phyloP scores from a whole-genome alignment of 495 filamentous ascomycete species.

The Hypoxylon perforatum region DNA sequence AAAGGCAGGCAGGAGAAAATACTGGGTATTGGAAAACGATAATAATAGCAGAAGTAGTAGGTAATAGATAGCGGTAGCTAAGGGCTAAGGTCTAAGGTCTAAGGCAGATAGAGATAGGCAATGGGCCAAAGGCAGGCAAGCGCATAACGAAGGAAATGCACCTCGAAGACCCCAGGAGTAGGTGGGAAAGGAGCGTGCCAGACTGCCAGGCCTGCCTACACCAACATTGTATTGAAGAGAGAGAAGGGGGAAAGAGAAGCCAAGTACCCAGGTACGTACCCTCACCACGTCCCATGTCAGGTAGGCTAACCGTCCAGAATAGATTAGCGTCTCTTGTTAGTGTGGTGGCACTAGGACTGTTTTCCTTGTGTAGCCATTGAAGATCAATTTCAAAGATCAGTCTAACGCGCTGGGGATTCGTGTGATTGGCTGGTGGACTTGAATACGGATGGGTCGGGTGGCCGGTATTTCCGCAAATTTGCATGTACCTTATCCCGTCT shows the following conservation, averaged over 20 bases:
- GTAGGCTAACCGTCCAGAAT: slow-evolving; percentile 31
- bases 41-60: slow-evolving; percentile 9
- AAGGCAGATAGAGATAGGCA: slow-evolving; percentile 14
- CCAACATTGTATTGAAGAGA: not conserved
- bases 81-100: too few relatives aligned
- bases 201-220: slow-evolving; percentile 11
- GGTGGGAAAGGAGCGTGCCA: slow-evolving; percentile 12
- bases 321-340: slow-evolving; percentile 30
- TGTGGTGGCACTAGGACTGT: slow-evolving; percentile 44
- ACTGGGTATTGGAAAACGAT: not conserved
- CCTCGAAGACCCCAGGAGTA: slow-evolving; percentile 21
- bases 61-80: slow-evolving; percentile 18
- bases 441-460: slow-evolving; percentile 45
- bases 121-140: slow-evolving; percentile 23
- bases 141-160: slow-evolving; percentile 27
- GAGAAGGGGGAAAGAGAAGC: slow-evolving; percentile 8
- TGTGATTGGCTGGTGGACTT: slow-evolving; percentile 30
- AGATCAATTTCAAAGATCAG: slow-evolving; percentile 43
- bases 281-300: too few relatives aligned
- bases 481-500: slow-evolving; percentile 13
- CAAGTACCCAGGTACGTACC: slow-evolving; percentile 15
- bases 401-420: slow-evolving; percentile 18
- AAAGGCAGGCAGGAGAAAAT: slow-evolving; percentile 32
- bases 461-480: slow-evolving; percentile 52
- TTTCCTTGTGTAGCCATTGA: slow-evolving; percentile 44